Base-by-base conservation (phyloP, 179 eudicot genomes). In the Drosera spatulata region DNA sequence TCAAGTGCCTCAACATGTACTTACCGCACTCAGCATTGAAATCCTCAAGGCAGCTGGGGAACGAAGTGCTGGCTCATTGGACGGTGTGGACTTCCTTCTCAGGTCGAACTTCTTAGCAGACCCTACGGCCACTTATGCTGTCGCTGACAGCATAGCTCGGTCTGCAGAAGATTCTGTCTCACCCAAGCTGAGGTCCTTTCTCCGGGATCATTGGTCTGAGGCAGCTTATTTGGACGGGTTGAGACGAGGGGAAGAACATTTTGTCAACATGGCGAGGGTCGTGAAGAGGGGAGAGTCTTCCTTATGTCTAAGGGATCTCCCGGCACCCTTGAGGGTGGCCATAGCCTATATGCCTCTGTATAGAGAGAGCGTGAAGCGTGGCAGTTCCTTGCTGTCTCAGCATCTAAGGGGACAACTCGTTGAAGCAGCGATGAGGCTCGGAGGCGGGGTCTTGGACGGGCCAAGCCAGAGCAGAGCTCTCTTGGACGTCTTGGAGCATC, bases 1-100 rank as follows among this genome's bases (percentile, higher is more conserved):
- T 38, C 94, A 86, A 52, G 99, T 93, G 6, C 97, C 99, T 5
- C 95, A 80, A 10, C 97, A 86, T 13, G 95, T 93, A 37, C 88
- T 93, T 1, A 80, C 95, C 0, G 95, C 97, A 66, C 95, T 90
- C 48, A 90, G 97, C 76, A 73, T 90, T 3, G 99, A 94, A 72
- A 90, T 94, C 47, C 96, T 94, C 45, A 94, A 94, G 71, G 99
- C 95, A 6, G 97, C 99, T 4, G 99, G 97, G 2, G 97, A 94
- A 71, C 73, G 99, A 15, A 85, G 91, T n/a, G 80, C 95, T n/a
- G 96, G 97, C 42, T 90, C 97, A 22, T 91, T 94, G 8, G 88
- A 83, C 10, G 99, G 99, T 9, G 99, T 93, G 1, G 84, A 86
- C 3, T 93, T 86, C 61, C 99, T 93, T 65, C 97, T 93, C 15